phyloP scores from a whole-genome alignment of 495 filamentous ascomycete species.

The Xylaria bambusicola region DNA sequence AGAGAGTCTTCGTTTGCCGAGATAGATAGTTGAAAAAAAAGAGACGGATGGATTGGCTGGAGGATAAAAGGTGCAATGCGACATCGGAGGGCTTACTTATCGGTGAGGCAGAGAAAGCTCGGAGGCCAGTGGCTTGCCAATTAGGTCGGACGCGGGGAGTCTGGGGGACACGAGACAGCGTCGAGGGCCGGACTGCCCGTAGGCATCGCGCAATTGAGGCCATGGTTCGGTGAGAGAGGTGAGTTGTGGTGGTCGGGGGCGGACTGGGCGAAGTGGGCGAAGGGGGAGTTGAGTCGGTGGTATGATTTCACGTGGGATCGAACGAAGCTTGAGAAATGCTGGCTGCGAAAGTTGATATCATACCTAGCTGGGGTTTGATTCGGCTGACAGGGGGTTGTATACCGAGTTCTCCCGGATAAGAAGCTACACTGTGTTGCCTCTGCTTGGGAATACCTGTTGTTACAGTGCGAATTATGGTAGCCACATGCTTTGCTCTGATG shows the following conservation, averaged over 20 bases:
- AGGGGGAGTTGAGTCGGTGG: constrained; percentile 20
- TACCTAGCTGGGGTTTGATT: not conserved
- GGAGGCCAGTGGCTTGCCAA: constrained; percentile 32
- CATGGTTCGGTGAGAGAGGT: constrained; percentile 33
- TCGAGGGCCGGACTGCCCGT: constrained; percentile 44
- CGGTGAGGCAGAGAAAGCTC: constrained; percentile 46
- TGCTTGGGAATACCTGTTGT: accelerated
- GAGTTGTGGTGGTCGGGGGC: not conserved
- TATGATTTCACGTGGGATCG: constrained; percentile 28
- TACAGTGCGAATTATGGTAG: not conserved
- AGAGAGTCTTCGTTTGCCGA: too few species aligned
- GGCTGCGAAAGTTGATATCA: too few species aligned
- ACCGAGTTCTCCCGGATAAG: constrained; percentile 17
- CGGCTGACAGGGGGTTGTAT: constrained; percentile 2
- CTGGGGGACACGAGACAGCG: constrained; percentile 38
- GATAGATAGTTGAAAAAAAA: not conserved
- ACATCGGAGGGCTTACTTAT: constrained; percentile 45
- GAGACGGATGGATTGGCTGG: constrained; percentile 6
- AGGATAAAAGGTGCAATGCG: too few species aligned
- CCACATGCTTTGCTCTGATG: not conserved
- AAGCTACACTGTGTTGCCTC: not conserved
- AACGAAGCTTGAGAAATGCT: constrained; percentile 25
- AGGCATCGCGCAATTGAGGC: constrained; percentile 53
- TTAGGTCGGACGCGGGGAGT: constrained; percentile 33
- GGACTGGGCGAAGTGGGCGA: constrained; percentile 21